Base-by-base conservation (phyloP, 805 yeast species). In the Starmerella sp. region DNA sequence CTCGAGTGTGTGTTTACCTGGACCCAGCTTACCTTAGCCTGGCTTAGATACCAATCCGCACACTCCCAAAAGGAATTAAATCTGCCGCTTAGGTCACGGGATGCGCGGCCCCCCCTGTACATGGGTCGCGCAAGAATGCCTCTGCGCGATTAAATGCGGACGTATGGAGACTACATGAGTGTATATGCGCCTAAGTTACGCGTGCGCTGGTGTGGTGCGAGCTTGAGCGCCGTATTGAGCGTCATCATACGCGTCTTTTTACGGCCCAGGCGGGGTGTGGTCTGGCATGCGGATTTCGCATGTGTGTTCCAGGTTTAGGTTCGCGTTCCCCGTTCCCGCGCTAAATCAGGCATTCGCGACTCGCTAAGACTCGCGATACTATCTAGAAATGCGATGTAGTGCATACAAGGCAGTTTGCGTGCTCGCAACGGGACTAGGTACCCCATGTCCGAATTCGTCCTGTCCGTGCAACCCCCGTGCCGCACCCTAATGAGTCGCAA, bases 1-100 rank as follows among this genome's bases (percentile, higher is more conserved):
- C 43, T 15, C 28, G 7, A 5, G 29, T 8, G 22, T 11, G 49
- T 46, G 49, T 46, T 46, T 46, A 46, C 49, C 15, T 34, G 39
- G 38, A 22, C 49, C 49, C 49, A 32, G 49, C 49, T 46, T 46
- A 46, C 49, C 49, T 46, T 46, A 46, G 38, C 49, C 38, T 46
- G 49, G 49, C 49, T 46, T 46, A 46, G 49, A 46, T 46, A 46
- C 39, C 49, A n/a, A 32, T 34, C 38, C 15, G 49, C 5, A 14
- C 30, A 15, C 39, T 46, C 49, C 49, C 49, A 46, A 46, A 44
- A 46, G 39, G 49, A 15, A 46, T 46, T 46, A 17, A 34, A 46
- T 22, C 38, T 46, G 49, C 49, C 30, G 39, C 30, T 17, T 32
- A 46, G 17, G 49, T 46, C 49, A 46, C 38, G 38, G 38, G 49